Evolutionary conservation across 2,329 filamentous ascomycete species (phyloP), one percentile per base, ranked within the genome.

Genomic region (Colletotrichum sp.): DNA sequence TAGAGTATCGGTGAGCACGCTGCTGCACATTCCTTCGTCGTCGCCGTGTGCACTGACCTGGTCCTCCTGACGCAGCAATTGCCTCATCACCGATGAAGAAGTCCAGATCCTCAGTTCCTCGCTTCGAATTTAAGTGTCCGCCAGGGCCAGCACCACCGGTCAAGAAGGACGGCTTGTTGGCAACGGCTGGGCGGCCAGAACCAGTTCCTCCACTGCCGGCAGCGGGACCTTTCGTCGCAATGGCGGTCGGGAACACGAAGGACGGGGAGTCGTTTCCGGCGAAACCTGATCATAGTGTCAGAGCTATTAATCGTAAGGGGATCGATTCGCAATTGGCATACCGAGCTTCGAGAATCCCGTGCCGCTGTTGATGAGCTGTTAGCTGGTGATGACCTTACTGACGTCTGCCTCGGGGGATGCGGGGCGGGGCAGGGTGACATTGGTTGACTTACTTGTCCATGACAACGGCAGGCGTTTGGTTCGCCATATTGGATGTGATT

Each of bases 391-490:
- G 75, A 48, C 75, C 74, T 76, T 64, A 73, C 71, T 76, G 69
- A 76, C 72, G 72, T 78, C 76, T 77, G 70, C 62, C 71, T 77
- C 66, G 66, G 79, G 79, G 79, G 75, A 76, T 82, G 80, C 78
- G 83, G 80, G 81, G 82, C 76, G 67, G 66, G 81, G 82, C 76
- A 70, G 66, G 74, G 74, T 73, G 70, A 77, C 65, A 71, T 76
- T 76, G 70, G 55, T 85, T 77, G 82, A 91, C 95, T 88, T 94
- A 98, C 97, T 99, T 99, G 97, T 99, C 97, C 96, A 99, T 99
- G 95, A 99, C 97, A 98, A 99, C 97, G 95, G 97, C 97, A 83
- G 97, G 97, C 85, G 97, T 98, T 93, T 98, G 96, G 89, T 94
- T 94, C 85, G 97, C 96, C 97, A 99, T 99, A 30, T 55, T 67